Evolutionary conservation across 768 basidiomycete genomes (phyloP).

Genomic region (Pisolithus orientalis): DNA sequence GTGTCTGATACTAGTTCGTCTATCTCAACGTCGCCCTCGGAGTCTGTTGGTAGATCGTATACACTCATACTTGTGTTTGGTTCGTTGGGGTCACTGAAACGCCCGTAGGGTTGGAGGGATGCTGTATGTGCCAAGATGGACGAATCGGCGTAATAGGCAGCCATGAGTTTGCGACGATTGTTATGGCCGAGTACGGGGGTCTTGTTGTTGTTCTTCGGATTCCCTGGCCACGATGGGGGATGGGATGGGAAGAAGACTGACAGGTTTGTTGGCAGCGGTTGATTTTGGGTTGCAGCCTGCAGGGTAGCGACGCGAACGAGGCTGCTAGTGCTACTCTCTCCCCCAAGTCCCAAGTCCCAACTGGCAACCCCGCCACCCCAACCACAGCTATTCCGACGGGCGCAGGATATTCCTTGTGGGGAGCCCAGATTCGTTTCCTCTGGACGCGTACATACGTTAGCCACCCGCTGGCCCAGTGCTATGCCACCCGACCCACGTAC

Average conservation of each 20-base stretch:
- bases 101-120: conserved; percentile 26
- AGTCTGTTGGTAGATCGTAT: conserved; percentile 30
- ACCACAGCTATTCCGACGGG: too few species aligned
- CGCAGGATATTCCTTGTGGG: too few species aligned
- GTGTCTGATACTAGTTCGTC: conserved; percentile 31
- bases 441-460: too few species aligned
- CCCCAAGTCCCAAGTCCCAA: too few species aligned
- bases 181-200: conserved; percentile 5
- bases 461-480: too few species aligned
- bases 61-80: conserved; percentile 20
- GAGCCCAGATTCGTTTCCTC: too few species aligned
- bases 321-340: conserved; percentile 1
- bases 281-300: conserved; percentile 3
- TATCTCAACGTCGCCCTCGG: conserved; percentile 27
- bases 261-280: conserved; percentile 8
- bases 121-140: conserved; percentile 26
- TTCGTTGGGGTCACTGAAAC: conserved; percentile 19
- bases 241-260: background rate
- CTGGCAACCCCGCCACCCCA: too few species aligned
- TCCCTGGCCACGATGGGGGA: conserved; percentile 1
- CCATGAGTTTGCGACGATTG: conserved; percentile 18
- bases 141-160: conserved; percentile 25
- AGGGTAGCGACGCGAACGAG: conserved; percentile 17
- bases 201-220: conserved; percentile 6
- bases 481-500: too few species aligned